Base-by-base conservation (phyloP, 2,329 filamentous ascomycete species). In the Talaromyces albobiverticillius region DNA sequence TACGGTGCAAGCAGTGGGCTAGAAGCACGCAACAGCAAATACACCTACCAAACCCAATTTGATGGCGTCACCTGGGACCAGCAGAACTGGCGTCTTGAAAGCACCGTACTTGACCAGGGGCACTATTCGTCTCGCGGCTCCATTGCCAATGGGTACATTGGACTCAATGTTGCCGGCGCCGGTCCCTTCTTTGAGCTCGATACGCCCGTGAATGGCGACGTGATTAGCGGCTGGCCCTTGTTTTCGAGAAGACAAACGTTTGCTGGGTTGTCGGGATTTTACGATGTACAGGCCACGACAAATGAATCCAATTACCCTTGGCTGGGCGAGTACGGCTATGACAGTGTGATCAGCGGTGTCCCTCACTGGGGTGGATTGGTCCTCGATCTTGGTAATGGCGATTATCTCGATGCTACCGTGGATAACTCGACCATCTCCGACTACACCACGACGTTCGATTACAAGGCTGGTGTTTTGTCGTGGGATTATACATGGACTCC, bases 401-500 rank as follows among this genome's bases (percentile, higher is more conserved):
- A 73, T 8, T 77, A 81, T 46, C 73, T 90, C 29, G 80, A 86
- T 71, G 82, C 86, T 3, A 82, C 76, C 0, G 83, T 86, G 2
- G 75, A 82, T 45, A 79, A 76, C 29, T 71, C 71, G 0, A 81
- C 84, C 13, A 81, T 90, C 52, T 79, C 77, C 3, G 72, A 81
- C 56, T 90, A 88, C 64, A 69, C 66, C 11, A 83, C 85, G 0
- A 82, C 78, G 0, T 76, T 87, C 50, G 81, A 86, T 61, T 81
- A 87, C 62, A 82, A 80, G 59, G 78, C 77, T n/a, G 87, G 84
- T 0, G 65, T 86, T 8, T 72, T 85, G 56, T 77, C 76, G 13
- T 90, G 87, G 84, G 73, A 76, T 3, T 88, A 87, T 62, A 82
- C 72, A 6, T 90, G 87, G 87, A 80, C 73, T 2, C 87, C 86